These are phyloP conservation scores for Ophiostoma montium DNA, from an alignment of 2,329 filamentous ascomycete genomes.

Conservation along the genomic window DNA sequence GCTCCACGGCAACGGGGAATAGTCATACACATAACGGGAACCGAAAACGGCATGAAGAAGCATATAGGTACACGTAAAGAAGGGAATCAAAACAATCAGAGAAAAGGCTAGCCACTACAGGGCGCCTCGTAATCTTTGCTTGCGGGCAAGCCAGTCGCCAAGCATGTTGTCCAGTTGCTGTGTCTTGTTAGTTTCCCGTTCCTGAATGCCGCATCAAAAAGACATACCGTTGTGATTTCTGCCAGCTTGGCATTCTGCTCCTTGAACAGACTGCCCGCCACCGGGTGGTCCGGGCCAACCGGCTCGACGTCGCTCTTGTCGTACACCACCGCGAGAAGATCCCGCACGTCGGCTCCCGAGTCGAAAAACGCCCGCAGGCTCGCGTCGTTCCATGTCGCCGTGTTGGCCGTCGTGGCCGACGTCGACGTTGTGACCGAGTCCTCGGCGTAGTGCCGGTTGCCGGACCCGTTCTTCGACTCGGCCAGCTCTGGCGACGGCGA, in stretches of 20 bases:
- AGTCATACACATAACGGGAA: slow-evolving; percentile 7
- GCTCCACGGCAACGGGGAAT: slow-evolving; percentile 9
- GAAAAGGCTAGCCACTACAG: neutral
- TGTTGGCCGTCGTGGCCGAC: slow-evolving; percentile 28
- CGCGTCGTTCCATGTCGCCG: slow-evolving; percentile 69
- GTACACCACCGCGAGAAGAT: slow-evolving; percentile 82
- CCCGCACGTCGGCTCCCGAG: slow-evolving; percentile 73
- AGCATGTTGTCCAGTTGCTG: slow-evolving; percentile 77
- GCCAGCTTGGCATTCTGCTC: slow-evolving; percentile 77
- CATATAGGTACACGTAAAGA: neutral
- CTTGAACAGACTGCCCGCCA: slow-evolving; percentile 66
- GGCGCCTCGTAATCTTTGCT: slow-evolving; percentile 28
- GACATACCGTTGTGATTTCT: slow-evolving; percentile 54
- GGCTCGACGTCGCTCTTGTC: slow-evolving; percentile 76
- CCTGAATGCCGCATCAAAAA: neutral
- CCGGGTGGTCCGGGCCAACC: slow-evolving; percentile 69
- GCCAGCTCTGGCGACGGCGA: slow-evolving; percentile 50
- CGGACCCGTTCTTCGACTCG: slow-evolving; percentile 29
- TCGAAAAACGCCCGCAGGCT: slow-evolving; percentile 83
- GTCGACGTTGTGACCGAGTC: slow-evolving; percentile 39
- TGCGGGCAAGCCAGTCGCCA: slow-evolving; percentile 62
- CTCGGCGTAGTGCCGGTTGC: slow-evolving; percentile 25
- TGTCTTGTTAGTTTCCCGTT: slow-evolving; percentile 11
- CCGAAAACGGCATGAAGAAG: neutral
- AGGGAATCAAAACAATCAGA: neutral